Evolutionary conservation across 1,284 basidiomycete genomes (phyloP), one percentile per base, ranked within the genome.

Genomic region (Pseudozyma hubeiensis): DNA sequence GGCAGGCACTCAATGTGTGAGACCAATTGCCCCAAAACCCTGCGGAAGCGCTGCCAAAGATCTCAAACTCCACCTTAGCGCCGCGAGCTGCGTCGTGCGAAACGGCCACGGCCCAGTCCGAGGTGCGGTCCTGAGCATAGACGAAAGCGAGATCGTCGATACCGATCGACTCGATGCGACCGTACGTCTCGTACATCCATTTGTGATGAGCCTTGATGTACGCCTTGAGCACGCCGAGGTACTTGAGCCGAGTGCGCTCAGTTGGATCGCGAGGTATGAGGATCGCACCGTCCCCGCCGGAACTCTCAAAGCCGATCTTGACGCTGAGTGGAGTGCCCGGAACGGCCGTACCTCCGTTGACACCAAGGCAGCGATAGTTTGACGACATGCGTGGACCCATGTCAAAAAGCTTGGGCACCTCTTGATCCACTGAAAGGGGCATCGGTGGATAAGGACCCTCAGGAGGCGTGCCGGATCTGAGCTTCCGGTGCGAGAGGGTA

Each of bases 71-170:
- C 40, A 75, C 63, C 31, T 39, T 56, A n/a, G 64, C 75, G 7
- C 77, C 77, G 7, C 64, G 61, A 29, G 57, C 55, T n/a, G 75
- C 51, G 30, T 77, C 75, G 9, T 61, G 46, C n/a, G 64, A 72
- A 9, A 80, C 77, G 33, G 77, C 77, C 9, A 71, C 66, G 3
- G 67, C 78, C 78, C 78, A 80, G 47, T 80, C 78, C 16, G 74
- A 75, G 5, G 77, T 75, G 8, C 73, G 66, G 50, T 79, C 75
- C 53, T 77, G 63, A 13, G 70, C 75, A 30, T 75, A 77, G 61
- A 79, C 61, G 51, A 80, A 55, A 5, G 58, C 68, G 16, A 77
- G 47, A 11, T 77, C 71, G 52, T 80, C 77, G 4, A 62, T 37
- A n/a, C 69, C 59, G 24, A 80, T 64, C 30, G 78, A 71, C 46